Evolutionary conservation across 2,329 filamentous ascomycete species (phyloP).

Genomic region (Diaporthe australafricana): DNA sequence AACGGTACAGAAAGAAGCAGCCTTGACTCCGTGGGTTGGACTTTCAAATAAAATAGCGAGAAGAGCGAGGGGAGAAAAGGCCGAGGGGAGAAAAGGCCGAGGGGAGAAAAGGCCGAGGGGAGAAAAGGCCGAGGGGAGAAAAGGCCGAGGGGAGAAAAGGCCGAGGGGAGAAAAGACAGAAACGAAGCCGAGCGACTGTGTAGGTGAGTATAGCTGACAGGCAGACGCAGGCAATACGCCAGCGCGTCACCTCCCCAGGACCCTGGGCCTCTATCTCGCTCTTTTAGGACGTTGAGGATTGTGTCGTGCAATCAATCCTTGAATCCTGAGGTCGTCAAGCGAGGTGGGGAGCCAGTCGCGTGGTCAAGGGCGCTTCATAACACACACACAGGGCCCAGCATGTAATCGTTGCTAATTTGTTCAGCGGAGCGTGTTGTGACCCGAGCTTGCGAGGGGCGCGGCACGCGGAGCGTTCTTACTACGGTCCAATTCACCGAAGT

Average conservation of each 20-base stretch:
- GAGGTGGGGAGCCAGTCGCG: conserved; percentile 5
- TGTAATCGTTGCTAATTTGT: too few species aligned
- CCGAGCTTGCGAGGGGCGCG: too few species aligned
- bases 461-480: too few species aligned
- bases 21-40: neutral
- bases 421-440: too few species aligned
- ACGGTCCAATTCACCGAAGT: too few species aligned
- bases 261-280: conserved; percentile 2
- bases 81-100: neutral
- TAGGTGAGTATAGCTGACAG: conserved; percentile 15
- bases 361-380: conserved; percentile 16
- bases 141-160: neutral
- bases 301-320: too few species aligned
- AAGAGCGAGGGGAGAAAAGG: neutral
- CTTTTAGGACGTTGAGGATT: too few species aligned
- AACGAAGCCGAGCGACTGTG: neutral
- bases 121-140: neutral
- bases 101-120: neutral
- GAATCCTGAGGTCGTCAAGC: neutral
- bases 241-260: conserved; percentile 17
- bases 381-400: neutral
- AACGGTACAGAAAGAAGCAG: neutral
- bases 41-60: too few species aligned
- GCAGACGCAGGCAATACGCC: conserved; percentile 17
- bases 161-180: neutral